Evolutionary conservation across 306 rosid species (phyloP).

Genomic region (Quercus mongolica): DNA sequence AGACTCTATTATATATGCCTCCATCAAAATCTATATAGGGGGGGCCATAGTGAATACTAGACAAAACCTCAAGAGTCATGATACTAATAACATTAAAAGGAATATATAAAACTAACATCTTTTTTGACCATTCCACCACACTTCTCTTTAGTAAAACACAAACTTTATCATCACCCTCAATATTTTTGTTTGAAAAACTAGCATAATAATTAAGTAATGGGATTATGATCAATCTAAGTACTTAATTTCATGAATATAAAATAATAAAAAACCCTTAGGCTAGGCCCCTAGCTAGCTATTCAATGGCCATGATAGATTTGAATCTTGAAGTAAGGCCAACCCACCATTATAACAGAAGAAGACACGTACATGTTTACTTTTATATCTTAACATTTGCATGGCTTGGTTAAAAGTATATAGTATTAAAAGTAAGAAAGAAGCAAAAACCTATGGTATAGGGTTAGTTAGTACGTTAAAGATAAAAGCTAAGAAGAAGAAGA

Average conservation of each 20-base stretch:
- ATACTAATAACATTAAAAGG: slow-evolving; percentile 15
- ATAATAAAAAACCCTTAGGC: background rate
- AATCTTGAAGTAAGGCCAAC: slow-evolving; percentile 5
- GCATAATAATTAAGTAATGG: background rate
- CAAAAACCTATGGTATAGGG: slow-evolving; percentile 17
- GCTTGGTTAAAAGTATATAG: slow-evolving; percentile 9
- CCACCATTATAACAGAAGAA: background rate
- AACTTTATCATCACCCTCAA: background rate
- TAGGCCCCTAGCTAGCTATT: background rate
- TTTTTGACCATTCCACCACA: slow-evolving; percentile 54
- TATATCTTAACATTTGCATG: slow-evolving; percentile 18
- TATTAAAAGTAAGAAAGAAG: background rate
- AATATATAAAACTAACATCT: slow-evolving; percentile 17
- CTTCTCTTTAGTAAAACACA: background rate
- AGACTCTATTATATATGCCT: no score
- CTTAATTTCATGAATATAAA: background rate
- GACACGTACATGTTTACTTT: background rate
- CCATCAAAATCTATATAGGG: slow-evolving; percentile 15
- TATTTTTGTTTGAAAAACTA: background rate
- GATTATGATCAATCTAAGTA: background rate
- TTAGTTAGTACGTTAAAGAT: slow-evolving; percentile 33
- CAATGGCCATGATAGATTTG: slow-evolving; percentile 13
- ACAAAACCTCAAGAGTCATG: slow-evolving; percentile 21
- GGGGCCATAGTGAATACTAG: background rate
- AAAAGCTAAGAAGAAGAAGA: slow-evolving; percentile 3